phyloP scores from a whole-genome alignment of 768 basidiomycete genomes.

The Chalciporus pseudorubinellus region DNA sequence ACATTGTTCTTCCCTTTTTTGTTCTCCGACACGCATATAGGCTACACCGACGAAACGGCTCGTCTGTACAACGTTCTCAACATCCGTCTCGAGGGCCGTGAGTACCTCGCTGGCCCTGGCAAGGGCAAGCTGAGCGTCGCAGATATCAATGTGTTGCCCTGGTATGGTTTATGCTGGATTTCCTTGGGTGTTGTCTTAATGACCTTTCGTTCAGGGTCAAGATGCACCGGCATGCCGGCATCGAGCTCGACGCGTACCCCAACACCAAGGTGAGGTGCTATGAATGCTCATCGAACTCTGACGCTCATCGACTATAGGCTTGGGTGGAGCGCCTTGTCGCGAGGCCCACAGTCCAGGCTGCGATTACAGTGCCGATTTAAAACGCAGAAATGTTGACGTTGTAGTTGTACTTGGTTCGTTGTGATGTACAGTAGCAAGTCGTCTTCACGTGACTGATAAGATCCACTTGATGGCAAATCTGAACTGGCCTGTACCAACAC shows the following conservation, averaged over 20 bases:
- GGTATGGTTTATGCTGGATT: conserved; percentile 37
- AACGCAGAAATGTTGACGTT: background rate
- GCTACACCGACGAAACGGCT: conserved; percentile 79
- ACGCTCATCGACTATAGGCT: conserved; percentile 14
- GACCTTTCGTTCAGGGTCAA: conserved; percentile 48
- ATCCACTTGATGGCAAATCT: too few species aligned
- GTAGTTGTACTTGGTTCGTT: background rate
- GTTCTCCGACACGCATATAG: conserved; percentile 33
- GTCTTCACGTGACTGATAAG: too few species aligned
- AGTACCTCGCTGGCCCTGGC: conserved; percentile 78
- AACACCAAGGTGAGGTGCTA: conserved; percentile 46
- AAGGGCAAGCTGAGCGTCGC: conserved; percentile 68
- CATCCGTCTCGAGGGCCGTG: conserved; percentile 66
- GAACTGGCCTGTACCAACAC: too few species aligned
- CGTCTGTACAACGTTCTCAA: conserved; percentile 84
- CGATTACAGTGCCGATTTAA: conserved; percentile 16
- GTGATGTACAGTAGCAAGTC: too few species aligned
- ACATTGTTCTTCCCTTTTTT: background rate
- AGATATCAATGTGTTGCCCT: conserved; percentile 66
- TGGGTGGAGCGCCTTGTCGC: conserved; percentile 29
- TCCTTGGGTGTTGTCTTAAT: background rate
- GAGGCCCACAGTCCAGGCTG: conserved; percentile 24
- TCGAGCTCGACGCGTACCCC: conserved; percentile 66
- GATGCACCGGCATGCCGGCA: conserved; percentile 43
- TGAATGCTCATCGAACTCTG: too few species aligned